Base-by-base conservation (phyloP, 2,329 filamentous ascomycete genomes). In the Venturia aucupariae region DNA sequence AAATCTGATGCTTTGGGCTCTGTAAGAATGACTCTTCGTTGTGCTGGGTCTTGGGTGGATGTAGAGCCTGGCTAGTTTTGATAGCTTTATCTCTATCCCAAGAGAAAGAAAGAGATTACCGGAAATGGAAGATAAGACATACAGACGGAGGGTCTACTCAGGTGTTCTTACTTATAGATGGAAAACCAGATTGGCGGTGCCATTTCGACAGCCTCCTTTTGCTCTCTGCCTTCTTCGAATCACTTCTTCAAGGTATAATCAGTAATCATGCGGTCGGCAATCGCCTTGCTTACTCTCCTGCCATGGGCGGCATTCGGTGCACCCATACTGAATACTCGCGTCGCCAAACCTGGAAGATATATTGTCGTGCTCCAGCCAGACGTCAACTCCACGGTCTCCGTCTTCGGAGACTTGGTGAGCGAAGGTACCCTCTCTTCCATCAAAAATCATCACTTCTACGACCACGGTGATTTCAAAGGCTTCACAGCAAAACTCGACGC, bases 311-410 rank as follows among this genome's bases (percentile, higher is more conserved):
- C 54, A 3, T n/a, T 60, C 35, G 19, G 42, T n/a, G 63, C 67
- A 39, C 51, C 66, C 22, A 5, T 59, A 59, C 55, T 66, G 4
- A 15, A 51, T 13, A 27, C 46, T 2, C 46, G 46, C 22, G n/a
- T 4, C 10, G 46, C 62, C 30, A 63, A 67, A 13, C 61, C 67
- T 24, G 63, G 64, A 5, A 68, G 60, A 46, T 68, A 62, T 59
- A 65, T 68, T n/a, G 66, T 68, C n/a, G 63, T 66, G 4, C 51
- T 68, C 15, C 66, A 67, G 54, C 63, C 60, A 15, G 48, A 39
- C 17, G 24, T 51, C 24, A 24, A 60, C 5, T 27, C 15, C 19
- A 42, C 41, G 19, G 32, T 61, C 60, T 32, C 62, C 15, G 27
- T 30, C 11, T 27, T 44, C 27, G 27, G 38, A 41, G 39, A 46